A percentile compares a stretch with the other conserved stretches of the same genome.
phyloP scores from a whole-genome alignment of 192 early-diverging fungal species.

The Geranomyces variabilis region DNA sequence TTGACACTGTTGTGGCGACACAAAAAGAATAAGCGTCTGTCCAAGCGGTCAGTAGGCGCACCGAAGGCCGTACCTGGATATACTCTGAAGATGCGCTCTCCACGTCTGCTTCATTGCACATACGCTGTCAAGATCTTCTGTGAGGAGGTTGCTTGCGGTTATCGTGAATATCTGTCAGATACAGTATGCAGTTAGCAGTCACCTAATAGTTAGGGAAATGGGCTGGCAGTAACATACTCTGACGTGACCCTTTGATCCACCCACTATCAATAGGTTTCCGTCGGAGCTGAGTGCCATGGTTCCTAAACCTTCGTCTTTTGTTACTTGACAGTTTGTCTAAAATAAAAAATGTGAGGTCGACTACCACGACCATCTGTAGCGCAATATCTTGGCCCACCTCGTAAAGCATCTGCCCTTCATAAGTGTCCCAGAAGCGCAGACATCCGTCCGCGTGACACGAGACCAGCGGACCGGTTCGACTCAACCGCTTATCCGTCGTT shows the following conservation, averaged over 20 bases:
- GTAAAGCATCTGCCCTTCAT: constrained; percentile 51
- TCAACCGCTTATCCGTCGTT: constrained; percentile 24
- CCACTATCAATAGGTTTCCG: constrained; percentile 47
- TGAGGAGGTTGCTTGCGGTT: constrained; percentile 16
- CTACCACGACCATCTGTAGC: not conserved
- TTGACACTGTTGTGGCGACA: constrained; percentile 37
- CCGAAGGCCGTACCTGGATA: constrained; percentile 38
- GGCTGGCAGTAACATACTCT: constrained; percentile 33
- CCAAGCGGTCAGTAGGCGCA: not conserved
- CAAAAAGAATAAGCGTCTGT: not conserved
- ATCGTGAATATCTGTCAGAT: constrained; percentile 33
- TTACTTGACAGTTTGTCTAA: constrained; percentile 51
- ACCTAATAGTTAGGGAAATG: not conserved
- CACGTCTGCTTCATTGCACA: constrained; percentile 40
- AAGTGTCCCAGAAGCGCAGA: constrained; percentile 59
- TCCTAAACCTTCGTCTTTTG: constrained; percentile 55
- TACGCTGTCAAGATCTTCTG: constrained; percentile 23
- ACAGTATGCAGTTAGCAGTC: no score
- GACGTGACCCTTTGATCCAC: constrained; percentile 56
- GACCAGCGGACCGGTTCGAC: constrained; percentile 39
- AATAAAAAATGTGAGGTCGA: not conserved
- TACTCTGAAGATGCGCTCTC: constrained; percentile 53
- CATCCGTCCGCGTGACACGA: constrained; percentile 61
- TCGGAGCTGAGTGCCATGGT: constrained; percentile 50
- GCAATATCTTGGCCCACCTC: constrained; percentile 37